Conservation (phyloP, 495 filamentous ascomycete species). For the Annulohypoxylon moriforme region DNA sequence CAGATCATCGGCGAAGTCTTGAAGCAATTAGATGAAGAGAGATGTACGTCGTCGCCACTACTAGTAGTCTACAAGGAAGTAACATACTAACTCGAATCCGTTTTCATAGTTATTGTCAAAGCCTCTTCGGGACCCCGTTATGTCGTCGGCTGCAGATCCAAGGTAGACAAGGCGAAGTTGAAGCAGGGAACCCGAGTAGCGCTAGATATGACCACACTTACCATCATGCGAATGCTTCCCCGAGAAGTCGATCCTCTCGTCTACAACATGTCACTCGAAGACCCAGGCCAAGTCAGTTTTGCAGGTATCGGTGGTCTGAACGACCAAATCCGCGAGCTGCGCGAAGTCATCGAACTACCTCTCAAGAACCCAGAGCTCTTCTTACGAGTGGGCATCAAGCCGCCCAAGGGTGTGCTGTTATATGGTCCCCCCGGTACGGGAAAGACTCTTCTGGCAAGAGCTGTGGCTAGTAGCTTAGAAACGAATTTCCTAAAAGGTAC, state of each 20-base stretch:
- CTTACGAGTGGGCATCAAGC: constrained; percentile 96
- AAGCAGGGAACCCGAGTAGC: constrained; percentile 99
- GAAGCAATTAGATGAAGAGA: constrained; percentile 98
- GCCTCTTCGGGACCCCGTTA: constrained; percentile 98
- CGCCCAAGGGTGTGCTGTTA: constrained; percentile 95
- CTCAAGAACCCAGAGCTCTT: constrained; percentile 99
- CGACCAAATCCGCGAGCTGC: constrained; percentile 96
- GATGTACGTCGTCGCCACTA: constrained; percentile 73
- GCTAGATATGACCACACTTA: constrained; percentile 99
- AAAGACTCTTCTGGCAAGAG: constrained; percentile 94
- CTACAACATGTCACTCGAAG: constrained; percentile 99
- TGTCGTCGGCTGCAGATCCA: constrained; percentile 97
- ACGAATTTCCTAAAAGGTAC: constrained; percentile 98
- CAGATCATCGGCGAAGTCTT: constrained; percentile 99
- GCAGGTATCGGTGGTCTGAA: constrained; percentile 99
- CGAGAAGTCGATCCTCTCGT: constrained; percentile 98
- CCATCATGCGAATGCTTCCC: constrained; percentile 99
- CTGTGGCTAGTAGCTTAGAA: constrained; percentile 95
- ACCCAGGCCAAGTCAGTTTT: constrained; percentile 97
- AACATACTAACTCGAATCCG: constrained; percentile 8
- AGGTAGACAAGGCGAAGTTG: constrained; percentile 95
- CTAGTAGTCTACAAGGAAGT: not conserved
- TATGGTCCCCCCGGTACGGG: constrained; percentile 99
- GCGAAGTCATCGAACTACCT: constrained; percentile 97
- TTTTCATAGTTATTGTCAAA: constrained; percentile 72